Base-by-base conservation (phyloP, 2,329 filamentous ascomycete genomes). In the Ophiocordyceps polyrhachis-furcata region DNA sequence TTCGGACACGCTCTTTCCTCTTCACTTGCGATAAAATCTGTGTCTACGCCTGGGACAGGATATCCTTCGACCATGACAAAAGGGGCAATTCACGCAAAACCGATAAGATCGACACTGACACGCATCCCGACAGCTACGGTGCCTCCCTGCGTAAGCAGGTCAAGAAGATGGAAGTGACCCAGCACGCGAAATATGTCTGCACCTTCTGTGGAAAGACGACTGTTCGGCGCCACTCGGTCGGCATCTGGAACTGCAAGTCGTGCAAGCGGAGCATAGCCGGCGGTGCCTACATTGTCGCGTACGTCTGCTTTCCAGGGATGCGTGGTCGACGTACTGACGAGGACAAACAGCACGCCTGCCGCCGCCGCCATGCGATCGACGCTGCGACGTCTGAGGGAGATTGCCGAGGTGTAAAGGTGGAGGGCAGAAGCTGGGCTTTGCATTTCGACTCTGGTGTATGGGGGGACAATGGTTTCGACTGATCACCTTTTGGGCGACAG, bases 111-210 rank as follows among this genome's bases (percentile, higher is more conserved):
- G 38, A n/a, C 23, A 29, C 41, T 42, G 41, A 47, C 40, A 15
- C 7, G 1, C 21, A 5, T n/a, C 12, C 42, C 20, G 51, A 50
- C 58, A 89, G 86, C 79, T 93, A 93, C 72, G 91, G 89, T 88
- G 89, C 91, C 67, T 96, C 91, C 63, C 86, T 96, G 71, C 86
- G 88, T 73, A 96, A 96, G 80, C 88, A 67, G 60, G 64, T 67
- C 65, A 96, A 96, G 86, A 95, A 95, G 84, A 94, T 95, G 83
- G 91, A 96, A 82, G 84, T 96, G 69, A 84, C 85, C 62, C 91
- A 96, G 72, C 91, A 98, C 77, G 86, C 87, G 73, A 83, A 83
- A 68, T 96, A 95, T 65, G 80, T 81, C 65, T 96, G 89, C 81
- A 89, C 88, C 56, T 98, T 96, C 83, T 94, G 87, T 79, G 89